Evolutionary conservation across 1,139 yeast species (phyloP).

Genomic region (Kodamaea suecica): DNA sequence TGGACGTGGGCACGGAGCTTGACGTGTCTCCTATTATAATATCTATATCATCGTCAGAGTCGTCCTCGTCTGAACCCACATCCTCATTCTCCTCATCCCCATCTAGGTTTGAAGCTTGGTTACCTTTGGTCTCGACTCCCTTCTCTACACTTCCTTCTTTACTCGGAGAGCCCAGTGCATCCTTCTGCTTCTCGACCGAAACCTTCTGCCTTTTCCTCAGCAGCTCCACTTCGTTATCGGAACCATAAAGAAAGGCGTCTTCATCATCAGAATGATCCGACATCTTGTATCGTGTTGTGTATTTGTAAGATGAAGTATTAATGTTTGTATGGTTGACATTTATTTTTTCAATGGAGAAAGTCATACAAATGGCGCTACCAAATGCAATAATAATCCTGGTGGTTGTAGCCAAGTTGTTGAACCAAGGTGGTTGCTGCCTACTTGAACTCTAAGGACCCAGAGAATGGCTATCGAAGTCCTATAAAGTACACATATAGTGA

Average conservation of each 20-base stretch:
- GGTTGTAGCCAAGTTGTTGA: no score
- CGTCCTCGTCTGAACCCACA: constrained; percentile 23
- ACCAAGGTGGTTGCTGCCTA: no score
- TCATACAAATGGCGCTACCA: no score
- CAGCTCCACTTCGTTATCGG: constrained; percentile 41
- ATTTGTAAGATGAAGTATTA: no score
- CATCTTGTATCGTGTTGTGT: no score
- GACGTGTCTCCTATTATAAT: constrained; percentile 33
- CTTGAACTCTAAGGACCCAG: no score
- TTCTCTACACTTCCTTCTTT: constrained; percentile 13
- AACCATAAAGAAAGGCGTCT: constrained; percentile 82
- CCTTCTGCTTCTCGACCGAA: constrained; percentile 8
- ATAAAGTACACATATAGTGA: no score
- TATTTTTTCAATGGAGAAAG: no score
- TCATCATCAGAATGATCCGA: constrained; percentile 55
- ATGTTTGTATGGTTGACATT: no score
- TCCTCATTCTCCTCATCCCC: constrained; percentile 14
- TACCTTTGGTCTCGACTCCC: constrained; percentile 1
- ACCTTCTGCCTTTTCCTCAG: constrained; percentile 11
- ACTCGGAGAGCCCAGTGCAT: neutral
- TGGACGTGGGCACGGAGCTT: constrained; percentile 20
- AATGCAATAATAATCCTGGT: no score
- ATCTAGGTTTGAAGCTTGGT: neutral
- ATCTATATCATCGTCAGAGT: constrained; percentile 50
- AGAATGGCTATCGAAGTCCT: no score